A percentile compares a stretch with the other conserved stretches of the same genome.
Evolutionary conservation across 306 rosid genomes (phyloP).

Genomic region (Cajanus cajan): DNA sequence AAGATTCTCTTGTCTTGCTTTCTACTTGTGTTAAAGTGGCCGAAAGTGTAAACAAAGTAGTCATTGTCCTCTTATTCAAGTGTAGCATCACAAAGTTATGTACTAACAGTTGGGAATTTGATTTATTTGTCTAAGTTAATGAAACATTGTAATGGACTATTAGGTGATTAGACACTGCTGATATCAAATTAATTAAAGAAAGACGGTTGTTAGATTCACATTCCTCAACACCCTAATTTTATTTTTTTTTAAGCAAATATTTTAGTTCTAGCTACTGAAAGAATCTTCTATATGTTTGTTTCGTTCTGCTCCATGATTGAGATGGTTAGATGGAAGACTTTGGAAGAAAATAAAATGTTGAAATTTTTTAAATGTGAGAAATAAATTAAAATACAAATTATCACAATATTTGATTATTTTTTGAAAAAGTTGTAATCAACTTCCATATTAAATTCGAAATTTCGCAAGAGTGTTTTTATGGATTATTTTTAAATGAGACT

Average conservation of each 20-base stretch:
- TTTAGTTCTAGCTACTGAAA: background rate
- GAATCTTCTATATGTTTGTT: background rate
- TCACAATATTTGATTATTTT: background rate
- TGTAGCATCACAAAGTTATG: background rate
- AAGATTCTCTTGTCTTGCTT: constrained; percentile 22
- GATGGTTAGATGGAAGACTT: background rate
- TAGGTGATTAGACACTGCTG: background rate
- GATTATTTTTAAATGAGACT: too few relatives aligned
- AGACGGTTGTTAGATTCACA: background rate
- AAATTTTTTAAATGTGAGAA: background rate
- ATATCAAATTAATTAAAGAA: constrained; percentile 24
- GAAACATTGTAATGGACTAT: background rate
- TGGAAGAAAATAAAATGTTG: background rate
- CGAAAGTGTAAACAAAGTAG: background rate
- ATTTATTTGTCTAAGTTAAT: background rate
- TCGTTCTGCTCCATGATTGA: background rate
- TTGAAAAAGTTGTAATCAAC: background rate
- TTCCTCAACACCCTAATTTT: background rate
- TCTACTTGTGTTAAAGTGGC: constrained; percentile 8
- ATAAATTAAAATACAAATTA: background rate
- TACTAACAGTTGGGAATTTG: background rate
- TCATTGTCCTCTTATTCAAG: background rate
- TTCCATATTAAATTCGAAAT: too few relatives aligned
- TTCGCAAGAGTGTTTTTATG: too few relatives aligned
- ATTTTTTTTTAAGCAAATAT: background rate